phyloP scores from a whole-genome alignment of 768 basidiomycete species.

The Steccherinum ochraceum region DNA sequence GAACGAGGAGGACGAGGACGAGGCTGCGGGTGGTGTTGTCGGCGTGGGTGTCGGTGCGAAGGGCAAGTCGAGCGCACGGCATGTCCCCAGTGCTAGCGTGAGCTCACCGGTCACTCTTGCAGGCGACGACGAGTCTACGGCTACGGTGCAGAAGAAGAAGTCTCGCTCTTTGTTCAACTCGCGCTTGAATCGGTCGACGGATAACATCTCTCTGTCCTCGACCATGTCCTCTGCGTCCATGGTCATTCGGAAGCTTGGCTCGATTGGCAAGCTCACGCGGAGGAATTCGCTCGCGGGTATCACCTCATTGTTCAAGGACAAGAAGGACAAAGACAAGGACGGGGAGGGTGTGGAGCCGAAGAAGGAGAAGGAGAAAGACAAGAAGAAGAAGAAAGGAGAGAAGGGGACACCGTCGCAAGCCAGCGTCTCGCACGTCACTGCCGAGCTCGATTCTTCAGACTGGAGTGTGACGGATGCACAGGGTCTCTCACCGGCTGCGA shows the following conservation, averaged over 20 bases:
- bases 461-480: conserved; percentile 58
- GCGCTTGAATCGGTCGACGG: conserved; percentile 80
- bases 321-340: conserved; percentile 41
- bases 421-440: conserved; percentile 75
- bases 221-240: conserved; percentile 93
- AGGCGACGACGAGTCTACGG: conserved; percentile 25
- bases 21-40: too few relatives aligned
- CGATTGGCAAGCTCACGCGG: conserved; percentile 82
- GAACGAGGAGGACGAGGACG: conserved; percentile 50
- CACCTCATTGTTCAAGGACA: conserved; percentile 91
- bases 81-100: conserved; percentile 3
- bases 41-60: too few relatives aligned
- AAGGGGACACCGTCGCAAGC: conserved; percentile 65
- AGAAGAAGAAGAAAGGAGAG: conserved; percentile 45
- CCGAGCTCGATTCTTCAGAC: conserved; percentile 74
- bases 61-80: neutral
- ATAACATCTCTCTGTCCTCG: conserved; percentile 92
- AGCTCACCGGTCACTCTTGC: conserved; percentile 22
- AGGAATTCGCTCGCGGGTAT: conserved; percentile 88
- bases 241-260: conserved; percentile 93
- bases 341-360: conserved; percentile 39
- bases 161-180: conserved; percentile 82
- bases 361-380: conserved; percentile 34
- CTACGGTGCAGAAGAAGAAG: conserved; percentile 54
- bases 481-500: conserved; percentile 85